Conservation (phyloP, 2,329 filamentous ascomycete species). For the Xylaria sp. region DNA sequence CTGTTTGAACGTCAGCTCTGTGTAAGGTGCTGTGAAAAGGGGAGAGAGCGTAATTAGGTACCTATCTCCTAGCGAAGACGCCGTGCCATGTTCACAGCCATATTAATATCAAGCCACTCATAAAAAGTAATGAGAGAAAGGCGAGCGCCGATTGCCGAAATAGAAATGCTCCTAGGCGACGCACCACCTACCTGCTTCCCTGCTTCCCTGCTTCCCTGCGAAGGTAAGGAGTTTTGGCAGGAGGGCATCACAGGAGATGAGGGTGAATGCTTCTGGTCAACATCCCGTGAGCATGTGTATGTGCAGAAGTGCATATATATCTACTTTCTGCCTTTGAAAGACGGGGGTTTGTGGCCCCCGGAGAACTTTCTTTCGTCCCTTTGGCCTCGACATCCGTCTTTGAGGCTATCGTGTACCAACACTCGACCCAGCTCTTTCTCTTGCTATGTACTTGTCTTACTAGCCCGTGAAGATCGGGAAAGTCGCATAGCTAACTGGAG, state of each 20-base stretch:
- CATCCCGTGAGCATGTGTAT: constrained; percentile 5
- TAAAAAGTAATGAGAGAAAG: too few species aligned
- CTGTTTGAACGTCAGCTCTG: constrained; percentile 37
- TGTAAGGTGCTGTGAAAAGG: constrained; percentile 10
- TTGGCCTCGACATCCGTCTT: constrained; percentile 22
- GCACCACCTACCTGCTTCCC: background rate
- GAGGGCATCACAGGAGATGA: constrained; percentile 5
- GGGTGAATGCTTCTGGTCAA: constrained; percentile 8
- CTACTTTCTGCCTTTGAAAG: constrained; percentile 13
- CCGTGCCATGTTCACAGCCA: background rate
- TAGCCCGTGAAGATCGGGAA: constrained; percentile 7
- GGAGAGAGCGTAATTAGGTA: constrained; percentile 8
- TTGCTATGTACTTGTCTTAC: constrained; percentile 21
- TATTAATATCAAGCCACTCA: constrained; percentile 3
- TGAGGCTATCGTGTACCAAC: constrained; percentile 23
- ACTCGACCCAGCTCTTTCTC: constrained; percentile 12
- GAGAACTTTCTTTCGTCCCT: constrained; percentile 21
- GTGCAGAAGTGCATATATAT: constrained; percentile 18
- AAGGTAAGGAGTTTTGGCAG: background rate
- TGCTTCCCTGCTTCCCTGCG: background rate
- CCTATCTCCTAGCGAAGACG: background rate
- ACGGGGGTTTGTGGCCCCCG: constrained; percentile 18
- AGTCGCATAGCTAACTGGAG: constrained; percentile 12
- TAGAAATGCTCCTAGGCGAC: background rate
- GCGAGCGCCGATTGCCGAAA: background rate